Evolutionary conservation across 768 basidiomycete genomes (phyloP).

Genomic region (Lactarius akahatsu): DNA sequence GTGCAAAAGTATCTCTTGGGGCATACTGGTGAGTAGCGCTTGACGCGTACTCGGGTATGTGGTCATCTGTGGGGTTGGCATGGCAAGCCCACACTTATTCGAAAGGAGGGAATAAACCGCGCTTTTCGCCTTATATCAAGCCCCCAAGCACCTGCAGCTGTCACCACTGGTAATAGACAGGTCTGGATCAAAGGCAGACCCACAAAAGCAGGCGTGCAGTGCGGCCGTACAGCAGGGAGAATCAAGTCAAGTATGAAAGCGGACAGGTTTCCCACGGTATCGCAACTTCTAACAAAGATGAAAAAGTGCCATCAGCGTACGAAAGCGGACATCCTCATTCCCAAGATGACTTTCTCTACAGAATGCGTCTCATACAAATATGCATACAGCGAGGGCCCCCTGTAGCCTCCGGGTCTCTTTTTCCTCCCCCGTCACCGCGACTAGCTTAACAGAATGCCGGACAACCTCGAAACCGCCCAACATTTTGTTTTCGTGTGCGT

Average conservation of each 20-base stretch:
- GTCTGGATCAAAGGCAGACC: not conserved
- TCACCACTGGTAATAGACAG: slow-evolving; percentile 1
- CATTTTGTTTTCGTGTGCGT: slow-evolving; percentile 74
- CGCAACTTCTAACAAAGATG: slow-evolving; percentile 14
- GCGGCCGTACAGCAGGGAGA: not conserved
- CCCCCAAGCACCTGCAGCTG: not conserved
- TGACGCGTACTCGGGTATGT: not conserved
- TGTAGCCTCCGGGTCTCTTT: not conserved
- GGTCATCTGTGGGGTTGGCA: not conserved
- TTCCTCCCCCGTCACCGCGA: not conserved
- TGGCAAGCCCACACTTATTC: not conserved
- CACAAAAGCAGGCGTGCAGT: not conserved
- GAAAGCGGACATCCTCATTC: slow-evolving; percentile 7
- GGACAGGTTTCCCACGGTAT: slow-evolving; percentile 1
- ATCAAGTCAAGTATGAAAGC: not conserved
- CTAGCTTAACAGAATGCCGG: slow-evolving; percentile 37
- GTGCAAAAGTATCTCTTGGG: slow-evolving; percentile 22
- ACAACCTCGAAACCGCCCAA: slow-evolving; percentile 57
- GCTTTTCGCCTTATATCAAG: not conserved
- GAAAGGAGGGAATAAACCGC: not conserved
- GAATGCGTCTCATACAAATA: slow-evolving; percentile 25
- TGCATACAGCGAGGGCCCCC: slow-evolving; percentile 2
- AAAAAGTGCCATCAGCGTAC: slow-evolving; percentile 9
- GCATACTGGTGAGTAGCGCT: slow-evolving; percentile 10
- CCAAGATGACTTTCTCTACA: slow-evolving; percentile 7